phyloP scores from a whole-genome alignment of 208 protist genomes.

The Leishmania gerbilli region DNA sequence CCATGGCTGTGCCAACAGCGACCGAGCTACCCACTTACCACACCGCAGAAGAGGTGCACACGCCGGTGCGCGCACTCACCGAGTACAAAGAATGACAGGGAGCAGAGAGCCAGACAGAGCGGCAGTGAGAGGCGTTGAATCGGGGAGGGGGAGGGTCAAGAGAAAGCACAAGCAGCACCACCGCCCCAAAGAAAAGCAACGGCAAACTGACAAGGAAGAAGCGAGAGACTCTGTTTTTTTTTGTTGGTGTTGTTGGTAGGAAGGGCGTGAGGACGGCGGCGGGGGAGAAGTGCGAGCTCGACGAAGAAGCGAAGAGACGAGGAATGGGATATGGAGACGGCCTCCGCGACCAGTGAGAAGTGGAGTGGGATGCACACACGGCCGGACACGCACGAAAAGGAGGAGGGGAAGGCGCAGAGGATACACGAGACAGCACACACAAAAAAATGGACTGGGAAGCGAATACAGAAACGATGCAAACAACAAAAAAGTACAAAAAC shows the following conservation, averaged over 20 bases:
- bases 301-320: neutral
- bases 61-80: neutral
- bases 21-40: neutral
- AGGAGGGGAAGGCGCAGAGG: too few species aligned
- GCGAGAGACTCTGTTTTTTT: neutral
- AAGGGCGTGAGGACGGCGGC: neutral
- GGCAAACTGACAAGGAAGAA: neutral
- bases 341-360: too few species aligned
- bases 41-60: neutral
- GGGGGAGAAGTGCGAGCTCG: neutral
- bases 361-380: too few species aligned
- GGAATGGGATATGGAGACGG: neutral
- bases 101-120: neutral
- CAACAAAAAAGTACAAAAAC: too few species aligned
- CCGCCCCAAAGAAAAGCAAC: neutral
- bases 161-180: neutral
- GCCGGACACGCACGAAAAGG: too few species aligned
- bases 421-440: too few species aligned
- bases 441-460: too few species aligned
- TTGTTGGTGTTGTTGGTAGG: neutral
- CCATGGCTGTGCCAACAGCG: neutral
- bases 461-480: too few species aligned
- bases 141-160: neutral
- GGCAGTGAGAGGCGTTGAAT: neutral
- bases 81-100: neutral